Conservation (phyloP, 805 yeast species). For the Huiozyma sinensis region DNA sequence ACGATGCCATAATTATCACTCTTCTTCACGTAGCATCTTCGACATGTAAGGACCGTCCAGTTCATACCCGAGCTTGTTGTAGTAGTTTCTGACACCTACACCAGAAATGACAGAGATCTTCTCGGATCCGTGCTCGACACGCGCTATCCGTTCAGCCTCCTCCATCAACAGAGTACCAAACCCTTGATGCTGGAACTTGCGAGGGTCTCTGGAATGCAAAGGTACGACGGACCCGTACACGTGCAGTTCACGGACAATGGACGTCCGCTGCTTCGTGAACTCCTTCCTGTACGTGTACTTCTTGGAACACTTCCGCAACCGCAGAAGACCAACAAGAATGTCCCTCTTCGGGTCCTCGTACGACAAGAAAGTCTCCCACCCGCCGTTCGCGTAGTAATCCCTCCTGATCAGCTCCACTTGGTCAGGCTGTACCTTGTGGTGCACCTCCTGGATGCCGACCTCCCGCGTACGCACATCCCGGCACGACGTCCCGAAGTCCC, state of each 20-base stretch:
- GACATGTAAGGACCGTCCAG: conserved; percentile 98
- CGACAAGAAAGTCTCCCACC: conserved; percentile 95
- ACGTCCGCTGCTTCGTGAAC: conserved; percentile 70
- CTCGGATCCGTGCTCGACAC: conserved; percentile 85
- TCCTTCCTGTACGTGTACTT: conserved; percentile 88
- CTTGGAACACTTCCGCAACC: conserved; percentile 81
- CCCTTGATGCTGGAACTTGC: conserved; percentile 98
- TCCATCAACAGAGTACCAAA: conserved; percentile 96
- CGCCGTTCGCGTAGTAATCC: conserved; percentile 95
- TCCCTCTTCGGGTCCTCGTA: conserved; percentile 97
- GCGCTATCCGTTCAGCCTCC: conserved; percentile 93
- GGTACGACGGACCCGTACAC: conserved; percentile 98
- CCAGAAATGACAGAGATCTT: conserved; percentile 94
- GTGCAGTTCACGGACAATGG: conserved; percentile 92
- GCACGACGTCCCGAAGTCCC: conserved; percentile 92
- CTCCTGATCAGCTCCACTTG: conserved; percentile 92
- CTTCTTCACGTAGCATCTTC: conserved; percentile 27
- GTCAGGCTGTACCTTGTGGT: conserved; percentile 91
- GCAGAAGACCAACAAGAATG: conserved; percentile 79
- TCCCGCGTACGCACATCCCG: conserved; percentile 96
- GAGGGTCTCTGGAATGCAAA: conserved; percentile 88
- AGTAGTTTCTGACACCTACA: conserved; percentile 94
- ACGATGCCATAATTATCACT: too few relatives aligned
- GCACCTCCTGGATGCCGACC: conserved; percentile 97
- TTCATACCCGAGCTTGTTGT: conserved; percentile 81